Conservation (phyloP, 768 basidiomycete genomes). For the Auriscalpium microsporum region DNA sequence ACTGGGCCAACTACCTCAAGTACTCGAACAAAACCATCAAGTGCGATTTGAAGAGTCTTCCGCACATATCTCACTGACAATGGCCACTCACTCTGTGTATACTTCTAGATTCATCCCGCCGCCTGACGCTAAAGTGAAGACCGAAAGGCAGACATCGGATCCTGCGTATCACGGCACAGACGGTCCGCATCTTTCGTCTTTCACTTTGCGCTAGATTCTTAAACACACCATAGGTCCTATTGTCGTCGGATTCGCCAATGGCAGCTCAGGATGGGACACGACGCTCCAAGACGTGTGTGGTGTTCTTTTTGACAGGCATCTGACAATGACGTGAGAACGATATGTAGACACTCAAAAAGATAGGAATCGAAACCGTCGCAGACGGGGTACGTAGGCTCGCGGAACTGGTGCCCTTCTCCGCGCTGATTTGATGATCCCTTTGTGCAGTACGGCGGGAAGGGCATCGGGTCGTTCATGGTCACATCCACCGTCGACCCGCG, state of each 20-base stretch:
- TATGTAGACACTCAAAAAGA: constrained; percentile 2
- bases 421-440: not conserved
- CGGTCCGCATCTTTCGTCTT: not conserved
- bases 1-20: constrained; percentile 16
- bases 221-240: not conserved
- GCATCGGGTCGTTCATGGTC: constrained; percentile 6
- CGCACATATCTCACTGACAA: not conserved
- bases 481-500: constrained; percentile 6
- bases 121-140: not conserved
- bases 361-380: constrained; percentile 2
- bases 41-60: constrained; percentile 5
- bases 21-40: constrained; percentile 17
- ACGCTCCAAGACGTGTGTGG: constrained; percentile 4
- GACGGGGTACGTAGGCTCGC: constrained; percentile 1
- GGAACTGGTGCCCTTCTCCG: not conserved
- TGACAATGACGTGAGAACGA: not conserved
- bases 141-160: constrained; percentile 1
- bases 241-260: not conserved
- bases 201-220: not conserved
- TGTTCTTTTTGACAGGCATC: too few species aligned
- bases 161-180: constrained; percentile 8
- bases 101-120: constrained; percentile 1
- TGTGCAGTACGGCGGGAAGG: not conserved
- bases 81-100: not conserved
- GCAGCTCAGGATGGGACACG: constrained; percentile 7